These are phyloP conservation scores for Pleurozium schreberi DNA, from an alignment of 225 moss, liverwort and hornwort species.

Conservation along the genomic window DNA sequence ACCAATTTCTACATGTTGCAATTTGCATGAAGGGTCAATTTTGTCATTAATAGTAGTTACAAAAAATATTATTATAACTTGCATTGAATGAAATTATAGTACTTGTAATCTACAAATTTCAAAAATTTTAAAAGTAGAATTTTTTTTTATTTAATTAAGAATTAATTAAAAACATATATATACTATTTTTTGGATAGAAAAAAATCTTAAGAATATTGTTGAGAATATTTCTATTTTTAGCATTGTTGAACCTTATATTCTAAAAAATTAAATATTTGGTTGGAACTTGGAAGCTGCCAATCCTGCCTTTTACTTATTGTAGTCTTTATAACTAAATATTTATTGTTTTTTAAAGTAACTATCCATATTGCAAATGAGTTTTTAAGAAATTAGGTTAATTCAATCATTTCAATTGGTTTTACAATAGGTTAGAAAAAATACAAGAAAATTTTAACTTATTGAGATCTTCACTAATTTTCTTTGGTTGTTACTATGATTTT, in stretches of 20 bases:
- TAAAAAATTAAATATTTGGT: background rate
- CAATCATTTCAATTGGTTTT: background rate
- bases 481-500: background rate
- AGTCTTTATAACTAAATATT: no score
- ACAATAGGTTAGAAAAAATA: no score
- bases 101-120: background rate
- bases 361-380: background rate
- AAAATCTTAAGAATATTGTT: background rate
- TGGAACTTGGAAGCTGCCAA: fast-evolving
- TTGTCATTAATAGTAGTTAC: background rate
- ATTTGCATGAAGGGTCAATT: background rate
- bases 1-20: background rate
- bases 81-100: background rate
- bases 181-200: background rate
- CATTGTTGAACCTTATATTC: background rate
- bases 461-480: no score
- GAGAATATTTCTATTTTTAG: background rate
- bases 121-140: no score
- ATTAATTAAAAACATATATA: no score
- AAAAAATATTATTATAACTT: background rate
- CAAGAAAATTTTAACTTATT: background rate
- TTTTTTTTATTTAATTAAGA: no score
- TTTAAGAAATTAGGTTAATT: background rate
- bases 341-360: background rate
- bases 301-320: background rate